Conservation (phyloP, 2,329 filamentous ascomycete genomes). For the Calonectria montana region DNA sequence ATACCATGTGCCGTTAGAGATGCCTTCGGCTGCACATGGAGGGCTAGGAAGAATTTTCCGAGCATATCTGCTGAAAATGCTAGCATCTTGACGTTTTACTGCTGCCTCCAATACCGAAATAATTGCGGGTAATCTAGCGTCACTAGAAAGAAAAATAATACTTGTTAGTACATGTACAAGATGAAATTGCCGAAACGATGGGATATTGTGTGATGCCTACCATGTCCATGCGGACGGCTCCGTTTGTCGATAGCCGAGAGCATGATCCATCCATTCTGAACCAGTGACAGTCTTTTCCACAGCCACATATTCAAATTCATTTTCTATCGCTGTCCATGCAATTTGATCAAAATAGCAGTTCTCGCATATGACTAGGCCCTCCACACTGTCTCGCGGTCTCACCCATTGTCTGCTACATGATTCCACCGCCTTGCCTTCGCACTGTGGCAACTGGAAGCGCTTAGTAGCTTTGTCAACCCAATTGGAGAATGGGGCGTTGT, state of each 20-base stretch:
- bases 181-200: not conserved
- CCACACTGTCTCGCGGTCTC: not conserved
- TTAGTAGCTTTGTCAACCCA: slow-evolving; percentile 7
- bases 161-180: not conserved
- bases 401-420: slow-evolving; percentile 6
- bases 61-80: slow-evolving; percentile 5
- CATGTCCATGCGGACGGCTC: not conserved
- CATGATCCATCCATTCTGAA: slow-evolving; percentile 8
- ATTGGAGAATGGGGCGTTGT: not conserved
- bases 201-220: not conserved
- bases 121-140: not conserved
- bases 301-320: slow-evolving; percentile 13
- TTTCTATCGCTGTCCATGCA: slow-evolving; percentile 2
- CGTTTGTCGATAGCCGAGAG: not conserved
- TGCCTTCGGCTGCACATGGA: not conserved
- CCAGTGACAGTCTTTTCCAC: not conserved
- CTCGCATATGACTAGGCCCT: slow-evolving; percentile 12
- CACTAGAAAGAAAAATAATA: not conserved
- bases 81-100: slow-evolving; percentile 5
- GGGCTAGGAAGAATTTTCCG: not conserved
- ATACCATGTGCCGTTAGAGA: slow-evolving; percentile 9
- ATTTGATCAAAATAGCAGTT: slow-evolving; percentile 10
- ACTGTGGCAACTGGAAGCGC: not conserved
- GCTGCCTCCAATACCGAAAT: not conserved
- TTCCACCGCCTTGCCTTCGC: slow-evolving; percentile 8